These are phyloP conservation scores for Lactifluus piperatus DNA, from an alignment of 768 basidiomycete genomes.

Conservation along the genomic window DNA sequence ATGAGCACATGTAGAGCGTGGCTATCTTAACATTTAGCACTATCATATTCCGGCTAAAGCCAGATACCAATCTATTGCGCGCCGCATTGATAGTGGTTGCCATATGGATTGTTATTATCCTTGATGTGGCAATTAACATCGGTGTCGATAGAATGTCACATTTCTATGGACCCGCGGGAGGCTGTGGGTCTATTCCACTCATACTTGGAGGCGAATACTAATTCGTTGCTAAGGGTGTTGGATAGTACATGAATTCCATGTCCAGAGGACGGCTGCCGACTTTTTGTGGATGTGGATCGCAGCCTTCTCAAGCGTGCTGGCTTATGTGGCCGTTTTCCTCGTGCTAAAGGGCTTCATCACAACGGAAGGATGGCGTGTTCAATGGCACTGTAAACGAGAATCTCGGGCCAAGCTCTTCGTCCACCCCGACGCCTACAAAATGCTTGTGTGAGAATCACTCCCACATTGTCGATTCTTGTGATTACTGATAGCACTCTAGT, in stretches of 20 bases:
- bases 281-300: conserved; percentile 48
- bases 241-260: conserved; percentile 31
- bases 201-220: not conserved
- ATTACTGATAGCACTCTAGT: conserved; percentile 24
- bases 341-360: conserved; percentile 33
- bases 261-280: conserved; percentile 38
- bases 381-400: conserved; percentile 16
- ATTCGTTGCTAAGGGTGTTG: conserved; percentile 39
- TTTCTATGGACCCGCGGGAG: conserved; percentile 36
- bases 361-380: conserved; percentile 27
- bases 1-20: conserved; percentile 24
- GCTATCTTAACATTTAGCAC: conserved; percentile 34
- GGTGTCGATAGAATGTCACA: conserved; percentile 27
- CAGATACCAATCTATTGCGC: conserved; percentile 25
- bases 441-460: conserved; percentile 37
- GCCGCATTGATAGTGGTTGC: conserved; percentile 27
- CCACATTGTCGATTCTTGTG: not conserved
- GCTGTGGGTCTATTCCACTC: conserved; percentile 27
- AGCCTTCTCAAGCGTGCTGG: conserved; percentile 32
- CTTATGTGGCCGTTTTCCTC: conserved; percentile 39
- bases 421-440: conserved; percentile 32
- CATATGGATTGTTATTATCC: conserved; percentile 35
- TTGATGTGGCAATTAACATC: conserved; percentile 34
- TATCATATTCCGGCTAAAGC: conserved; percentile 29
- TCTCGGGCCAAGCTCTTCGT: not conserved